phyloP scores from a whole-genome alignment of 2,329 filamentous ascomycete species.

The Exophiala sp. region DNA sequence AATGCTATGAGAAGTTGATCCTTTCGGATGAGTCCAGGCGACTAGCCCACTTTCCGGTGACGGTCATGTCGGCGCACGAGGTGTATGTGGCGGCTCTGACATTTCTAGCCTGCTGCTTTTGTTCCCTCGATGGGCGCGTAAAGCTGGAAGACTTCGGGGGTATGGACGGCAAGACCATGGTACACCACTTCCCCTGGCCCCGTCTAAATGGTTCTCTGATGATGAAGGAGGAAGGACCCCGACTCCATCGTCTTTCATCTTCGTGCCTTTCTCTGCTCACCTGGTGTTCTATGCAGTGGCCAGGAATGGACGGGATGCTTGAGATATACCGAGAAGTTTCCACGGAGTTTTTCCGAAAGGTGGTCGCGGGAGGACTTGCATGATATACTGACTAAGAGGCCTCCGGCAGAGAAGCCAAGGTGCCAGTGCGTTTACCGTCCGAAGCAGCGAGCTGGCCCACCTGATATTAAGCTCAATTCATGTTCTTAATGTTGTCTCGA shows the following conservation, averaged over 20 bases:
- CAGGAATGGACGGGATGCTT: conserved; percentile 23
- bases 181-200: background rate
- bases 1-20: conserved; percentile 29
- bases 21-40: conserved; percentile 26
- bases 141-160: background rate
- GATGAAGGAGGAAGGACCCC: conserved; percentile 7
- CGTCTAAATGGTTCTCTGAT: background rate
- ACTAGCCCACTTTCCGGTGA: conserved; percentile 29
- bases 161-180: background rate
- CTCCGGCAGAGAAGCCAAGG: too few relatives aligned
- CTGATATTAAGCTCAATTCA: background rate
- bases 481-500: background rate
- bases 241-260: conserved; percentile 15
- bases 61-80: conserved; percentile 31
- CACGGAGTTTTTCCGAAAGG: background rate
- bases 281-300: conserved; percentile 16
- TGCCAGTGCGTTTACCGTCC: too few relatives aligned
- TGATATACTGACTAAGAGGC: background rate
- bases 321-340: conserved; percentile 21
- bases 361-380: background rate
- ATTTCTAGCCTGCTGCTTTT: conserved; percentile 27
- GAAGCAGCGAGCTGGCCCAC: background rate
- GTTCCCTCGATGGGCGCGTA: conserved; percentile 26
- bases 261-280: conserved; percentile 21
- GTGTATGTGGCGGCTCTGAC: conserved; percentile 30